Percentiles rank a stretch among this genome's conserved stretches.
phyloP scores from a whole-genome alignment of 2,329 filamentous ascomycete species.

The Sphaerulina musiva region DNA sequence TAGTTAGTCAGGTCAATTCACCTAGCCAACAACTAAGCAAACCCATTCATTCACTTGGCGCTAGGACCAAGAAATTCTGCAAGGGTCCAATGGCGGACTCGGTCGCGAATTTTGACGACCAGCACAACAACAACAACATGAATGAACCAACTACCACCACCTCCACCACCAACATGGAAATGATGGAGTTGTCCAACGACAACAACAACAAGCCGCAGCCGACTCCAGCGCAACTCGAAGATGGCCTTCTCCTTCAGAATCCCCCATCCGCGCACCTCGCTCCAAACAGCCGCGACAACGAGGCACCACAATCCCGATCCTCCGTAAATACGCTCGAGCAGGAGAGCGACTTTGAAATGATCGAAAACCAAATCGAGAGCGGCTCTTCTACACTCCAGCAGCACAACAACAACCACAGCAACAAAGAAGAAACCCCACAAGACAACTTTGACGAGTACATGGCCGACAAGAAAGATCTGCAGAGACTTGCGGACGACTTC shows the following conservation, averaged over 20 bases:
- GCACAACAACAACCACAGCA: neutral
- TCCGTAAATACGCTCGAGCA: neutral
- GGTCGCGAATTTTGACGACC: no score
- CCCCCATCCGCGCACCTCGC: neutral
- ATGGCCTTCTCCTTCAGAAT: neutral
- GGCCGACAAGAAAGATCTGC: conserved; percentile 23
- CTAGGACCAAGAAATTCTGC: no score
- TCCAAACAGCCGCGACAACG: no score
- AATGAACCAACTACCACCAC: no score
- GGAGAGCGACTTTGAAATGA: neutral
- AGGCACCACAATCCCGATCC: neutral
- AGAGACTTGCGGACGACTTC: conserved; percentile 15
- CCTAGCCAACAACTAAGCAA: no score
- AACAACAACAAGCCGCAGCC: neutral
- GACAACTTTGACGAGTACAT: conserved; percentile 14
- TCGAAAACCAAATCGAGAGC: neutral
- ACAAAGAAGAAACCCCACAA: neutral
- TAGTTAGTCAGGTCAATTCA: no score
- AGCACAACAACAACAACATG: neutral
- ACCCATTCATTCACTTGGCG: no score
- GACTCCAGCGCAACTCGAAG: conserved; percentile 8
- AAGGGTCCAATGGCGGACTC: no score
- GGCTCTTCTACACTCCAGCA: neutral
- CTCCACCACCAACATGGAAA: no score
- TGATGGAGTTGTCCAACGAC: neutral